phyloP scores from a whole-genome alignment of 495 filamentous ascomycete species.

The Corynascus novoguineensis region DNA sequence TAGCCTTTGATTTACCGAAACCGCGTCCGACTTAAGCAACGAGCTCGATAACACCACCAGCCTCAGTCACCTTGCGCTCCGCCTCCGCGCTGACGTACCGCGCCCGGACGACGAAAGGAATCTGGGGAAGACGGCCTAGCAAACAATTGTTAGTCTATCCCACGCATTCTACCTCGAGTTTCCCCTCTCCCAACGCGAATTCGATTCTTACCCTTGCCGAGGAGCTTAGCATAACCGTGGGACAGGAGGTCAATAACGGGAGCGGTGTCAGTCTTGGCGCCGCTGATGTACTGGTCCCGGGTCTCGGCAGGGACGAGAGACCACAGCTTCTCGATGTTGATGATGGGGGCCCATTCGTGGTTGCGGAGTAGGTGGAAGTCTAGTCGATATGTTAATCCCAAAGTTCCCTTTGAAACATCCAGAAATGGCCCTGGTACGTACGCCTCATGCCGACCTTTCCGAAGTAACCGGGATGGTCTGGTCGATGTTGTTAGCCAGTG shows the following conservation, averaged over 20 bases:
- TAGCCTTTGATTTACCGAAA: slow-evolving; percentile 28
- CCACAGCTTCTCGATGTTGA: slow-evolving; percentile 38
- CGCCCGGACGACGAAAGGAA: slow-evolving; percentile 32
- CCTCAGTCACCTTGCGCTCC: slow-evolving; percentile 34
- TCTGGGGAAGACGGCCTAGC: slow-evolving; percentile 33
- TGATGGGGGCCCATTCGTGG: slow-evolving; percentile 32
- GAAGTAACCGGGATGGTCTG: slow-evolving; percentile 38
- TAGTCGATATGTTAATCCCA: slow-evolving; percentile 6
- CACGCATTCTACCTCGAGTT: not conserved
- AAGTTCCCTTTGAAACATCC: not conserved
- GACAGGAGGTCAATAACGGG: slow-evolving; percentile 35
- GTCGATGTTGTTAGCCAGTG: slow-evolving; percentile 19
- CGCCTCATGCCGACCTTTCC: slow-evolving; percentile 37
- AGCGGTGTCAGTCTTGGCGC: slow-evolving; percentile 30
- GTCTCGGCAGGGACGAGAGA: slow-evolving; percentile 33
- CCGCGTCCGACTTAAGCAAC: slow-evolving; percentile 29
- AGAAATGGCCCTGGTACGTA: slow-evolving; percentile 10
- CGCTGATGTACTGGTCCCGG: slow-evolving; percentile 33
- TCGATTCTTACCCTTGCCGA: slow-evolving; percentile 31
- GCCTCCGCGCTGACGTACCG: slow-evolving; percentile 35
- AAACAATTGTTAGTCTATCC: not conserved
- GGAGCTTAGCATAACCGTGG: slow-evolving; percentile 35
- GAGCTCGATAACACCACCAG: slow-evolving; percentile 34
- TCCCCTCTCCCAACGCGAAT: not conserved
- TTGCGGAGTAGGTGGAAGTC: slow-evolving; percentile 34